Evolutionary conservation across 2,329 filamentous ascomycete genomes (phyloP), one percentile per base, ranked within the genome.

Genomic region (Penicillium sumatraense): DNA sequence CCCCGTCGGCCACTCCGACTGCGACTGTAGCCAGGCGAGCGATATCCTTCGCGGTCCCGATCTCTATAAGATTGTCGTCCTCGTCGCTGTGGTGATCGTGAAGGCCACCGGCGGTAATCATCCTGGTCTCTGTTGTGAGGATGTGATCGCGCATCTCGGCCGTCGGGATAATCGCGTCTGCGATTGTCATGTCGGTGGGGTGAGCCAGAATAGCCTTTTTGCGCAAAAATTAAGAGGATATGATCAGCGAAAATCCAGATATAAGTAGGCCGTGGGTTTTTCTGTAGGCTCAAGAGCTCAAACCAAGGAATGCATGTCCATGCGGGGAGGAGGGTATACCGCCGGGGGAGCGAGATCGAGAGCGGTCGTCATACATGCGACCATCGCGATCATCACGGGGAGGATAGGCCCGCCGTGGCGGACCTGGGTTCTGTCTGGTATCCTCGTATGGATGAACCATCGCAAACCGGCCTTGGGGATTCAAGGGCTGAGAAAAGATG

Each of bases 21-120:
- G 13, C 66, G 68, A 42, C 69, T 76, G 33, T 76, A 73, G 41
- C 62, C 64, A 1, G 73, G 72, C n/a, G 76, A 78, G 29, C 69
- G 72, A 61, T 80, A 80, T 8, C 70, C 72, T 56, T 81, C 78
- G n/a, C 73, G 75, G 53, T 81, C 78, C 40, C 77, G 72, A 60
- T 80, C 77, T 58, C 68, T 66, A 51, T 79, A 79, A 3, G 65
- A 56, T 3, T 69, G 62, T 54, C 76, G 70, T 7, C 70, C 72
- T 26, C 71, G 70, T 35, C 70, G 69, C 8, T 75, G 69, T 24
- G 71, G 72, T 1, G 77, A 75, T 13, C 65, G 63, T 6, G 71
- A 72, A 1, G 64, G 55, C 27, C 65, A 69, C 44, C 60, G 67
- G 42, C 69, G 69, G 56, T 72, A 67, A 24, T 73, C 70, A 63